These are phyloP conservation scores for Globisporangium sylvaticum DNA, from an alignment of 352 stramenopile genomes.

Conservation along the genomic window DNA sequence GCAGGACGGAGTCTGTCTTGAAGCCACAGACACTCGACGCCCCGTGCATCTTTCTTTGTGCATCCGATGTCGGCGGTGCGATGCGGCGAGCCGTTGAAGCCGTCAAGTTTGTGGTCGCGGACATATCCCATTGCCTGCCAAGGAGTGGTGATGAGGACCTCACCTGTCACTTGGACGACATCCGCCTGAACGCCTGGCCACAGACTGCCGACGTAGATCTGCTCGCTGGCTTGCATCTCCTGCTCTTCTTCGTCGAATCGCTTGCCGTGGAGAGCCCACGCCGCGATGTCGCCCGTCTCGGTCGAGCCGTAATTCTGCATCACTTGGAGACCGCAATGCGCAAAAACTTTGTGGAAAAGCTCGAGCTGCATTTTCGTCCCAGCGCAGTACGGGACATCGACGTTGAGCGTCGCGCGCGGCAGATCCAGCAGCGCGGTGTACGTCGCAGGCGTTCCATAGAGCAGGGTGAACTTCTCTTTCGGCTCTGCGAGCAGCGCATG, in stretches of 20 bases:
- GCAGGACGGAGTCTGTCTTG: constrained; percentile 53
- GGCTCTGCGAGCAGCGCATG: constrained; percentile 42
- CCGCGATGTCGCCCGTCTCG: constrained; percentile 77
- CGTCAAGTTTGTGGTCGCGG: constrained; percentile 37
- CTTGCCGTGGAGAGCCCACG: constrained; percentile 53
- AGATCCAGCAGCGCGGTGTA: constrained; percentile 67
- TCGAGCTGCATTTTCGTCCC: constrained; percentile 50
- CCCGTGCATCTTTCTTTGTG: constrained; percentile 14
- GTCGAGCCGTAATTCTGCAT: constrained; percentile 89
- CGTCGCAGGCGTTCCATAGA: constrained; percentile 79
- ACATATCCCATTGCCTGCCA: constrained; percentile 83
- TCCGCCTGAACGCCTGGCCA: constrained; percentile 63
- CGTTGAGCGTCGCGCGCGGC: constrained; percentile 44
- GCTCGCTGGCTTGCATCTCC: constrained; percentile 32
- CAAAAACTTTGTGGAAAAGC: constrained; percentile 48
- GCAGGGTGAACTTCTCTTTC: constrained; percentile 36
- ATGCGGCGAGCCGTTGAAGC: constrained; percentile 35
- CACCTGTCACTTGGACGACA: constrained; percentile 35
- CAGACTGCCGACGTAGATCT: constrained; percentile 57
- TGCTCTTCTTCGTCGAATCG: constrained; percentile 34
- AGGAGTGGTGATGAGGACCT: constrained; percentile 74
- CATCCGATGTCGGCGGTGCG: constrained; percentile 58
- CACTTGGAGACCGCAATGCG: constrained; percentile 57
- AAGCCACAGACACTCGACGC: constrained; percentile 54
- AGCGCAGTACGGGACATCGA: constrained; percentile 71